Conservation (phyloP, 345 rosid species). For the Salix dunnii region DNA sequence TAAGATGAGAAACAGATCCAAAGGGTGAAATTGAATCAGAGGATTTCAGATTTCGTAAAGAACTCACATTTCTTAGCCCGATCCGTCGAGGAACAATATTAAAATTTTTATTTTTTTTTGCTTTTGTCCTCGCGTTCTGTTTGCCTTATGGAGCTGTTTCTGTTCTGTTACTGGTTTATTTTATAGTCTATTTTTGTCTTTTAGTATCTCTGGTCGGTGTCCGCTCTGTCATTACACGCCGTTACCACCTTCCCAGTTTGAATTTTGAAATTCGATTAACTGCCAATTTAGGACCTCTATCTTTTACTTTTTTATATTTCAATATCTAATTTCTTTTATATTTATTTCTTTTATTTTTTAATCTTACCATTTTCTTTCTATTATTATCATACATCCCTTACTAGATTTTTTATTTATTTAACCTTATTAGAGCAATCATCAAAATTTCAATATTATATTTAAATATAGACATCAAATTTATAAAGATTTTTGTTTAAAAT, state of each 20-base stretch:
- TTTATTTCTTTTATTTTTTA: too few species aligned
- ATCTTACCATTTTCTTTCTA: too few species aligned
- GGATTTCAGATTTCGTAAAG: conserved; percentile 8
- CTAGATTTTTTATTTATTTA: too few species aligned
- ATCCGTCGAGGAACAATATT: conserved; percentile 24
- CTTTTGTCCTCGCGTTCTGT: conserved; percentile 12
- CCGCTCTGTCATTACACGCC: conserved; percentile 53
- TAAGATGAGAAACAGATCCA: conserved; percentile 13
- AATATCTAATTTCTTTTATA: neutral
- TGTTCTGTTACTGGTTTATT: conserved; percentile 30
- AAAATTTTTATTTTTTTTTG: neutral
- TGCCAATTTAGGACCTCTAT: neutral
- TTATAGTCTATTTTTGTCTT: conserved; percentile 17
- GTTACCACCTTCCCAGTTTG: conserved; percentile 12
- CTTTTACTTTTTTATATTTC: neutral
- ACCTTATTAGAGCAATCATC: too few species aligned
- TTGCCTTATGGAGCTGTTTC: conserved; percentile 1
- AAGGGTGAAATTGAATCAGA: neutral
- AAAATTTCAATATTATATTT: too few species aligned
- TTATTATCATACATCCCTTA: too few species aligned
- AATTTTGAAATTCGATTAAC: conserved; percentile 1
- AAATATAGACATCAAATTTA: too few species aligned
- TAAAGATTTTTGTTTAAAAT: too few species aligned
- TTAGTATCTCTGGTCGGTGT: conserved; percentile 46
- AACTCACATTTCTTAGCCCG: conserved; percentile 50